Percentiles rank a stretch among this genome's conserved stretches.
These are phyloP conservation scores for Prosopis cineraria DNA, from an alignment of 306 rosid genomes.

Conservation along the genomic window DNA sequence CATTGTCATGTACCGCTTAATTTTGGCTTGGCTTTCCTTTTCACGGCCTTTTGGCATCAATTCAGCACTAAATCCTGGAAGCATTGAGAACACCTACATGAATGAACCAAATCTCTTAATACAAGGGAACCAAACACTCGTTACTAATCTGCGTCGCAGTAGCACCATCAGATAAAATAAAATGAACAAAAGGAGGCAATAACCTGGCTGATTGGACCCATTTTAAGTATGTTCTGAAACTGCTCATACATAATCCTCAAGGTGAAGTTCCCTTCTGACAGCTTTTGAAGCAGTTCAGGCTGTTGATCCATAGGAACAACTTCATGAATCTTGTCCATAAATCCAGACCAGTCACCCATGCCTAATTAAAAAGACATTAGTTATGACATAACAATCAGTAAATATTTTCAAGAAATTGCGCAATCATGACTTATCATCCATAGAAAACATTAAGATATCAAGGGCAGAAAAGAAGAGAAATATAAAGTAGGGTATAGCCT, in stretches of 20 bases:
- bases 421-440: not conserved
- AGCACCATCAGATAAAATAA: not conserved
- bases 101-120: conserved; percentile 28
- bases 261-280: conserved; percentile 82
- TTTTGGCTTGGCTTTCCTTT: conserved; percentile 72
- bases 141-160: not conserved
- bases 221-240: conserved; percentile 76
- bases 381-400: conserved; percentile 2
- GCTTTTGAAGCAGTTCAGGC: conserved; percentile 84
- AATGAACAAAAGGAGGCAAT: conserved; percentile 15
- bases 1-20: conserved; percentile 79
- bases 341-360: conserved; percentile 90
- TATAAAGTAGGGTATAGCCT: not conserved
- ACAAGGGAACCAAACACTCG: not conserved
- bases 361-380: conserved; percentile 43
- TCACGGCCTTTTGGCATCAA: conserved; percentile 75
- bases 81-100: conserved; percentile 74
- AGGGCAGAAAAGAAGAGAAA: not conserved
- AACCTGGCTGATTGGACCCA: conserved; percentile 89
- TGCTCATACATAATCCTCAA: conserved; percentile 88
- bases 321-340: conserved; percentile 85
- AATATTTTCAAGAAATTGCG: conserved; percentile 16
- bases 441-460: not conserved
- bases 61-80: conserved; percentile 69
- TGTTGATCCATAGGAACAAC: conserved; percentile 94